Evolutionary conservation across 768 basidiomycete genomes (phyloP), one percentile per base, ranked within the genome.

Genomic region (Boletales sp.): DNA sequence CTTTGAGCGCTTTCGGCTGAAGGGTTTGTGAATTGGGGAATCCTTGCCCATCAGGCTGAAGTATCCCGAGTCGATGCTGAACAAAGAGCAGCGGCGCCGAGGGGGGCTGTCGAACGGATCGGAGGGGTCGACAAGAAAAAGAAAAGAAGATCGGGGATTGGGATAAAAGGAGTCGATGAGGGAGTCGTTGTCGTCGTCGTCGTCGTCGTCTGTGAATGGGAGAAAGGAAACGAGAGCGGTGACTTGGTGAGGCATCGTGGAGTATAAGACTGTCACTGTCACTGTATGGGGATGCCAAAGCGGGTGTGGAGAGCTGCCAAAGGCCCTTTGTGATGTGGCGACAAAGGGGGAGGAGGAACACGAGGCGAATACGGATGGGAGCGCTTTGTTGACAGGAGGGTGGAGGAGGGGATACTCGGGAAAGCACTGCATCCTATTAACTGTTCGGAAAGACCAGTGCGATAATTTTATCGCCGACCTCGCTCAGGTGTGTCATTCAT

Each of bases 51-150:
- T 64, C 0, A 34, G 37, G 52, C 53, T 57, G 10, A 62, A 64
- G 59, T 63, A 70, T 11, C 60, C 64, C 4, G 64, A 70, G 48
- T 69, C 67, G 9, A 63, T 27, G 18, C 68, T 65, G 37, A 40
- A 35, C 8, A 61, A 8, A 17, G 68, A 66, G 38, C 19, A 45
- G 4, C 55, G 51, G 9, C 62, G 69, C 29, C 15, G 45, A 32
- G 8, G 41, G 39, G 27, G 30, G n/a, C 44, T 21, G 35, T 30
- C 24, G 1, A 21, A 53, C 2, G 54, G 30, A 9, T 29, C 42
- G 13, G 47, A 24, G 31, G 40, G 18, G 36, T 57, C 54, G 24
- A 47, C 29, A 24, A 24, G 42, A 19, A 47, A 29, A 11, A 54
- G 35, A 19, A 58, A 52, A 1, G 66, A 69, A 2, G 58, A 45